A percentile compares a stretch with the other conserved stretches of the same genome.
Conservation (phyloP, 306 rosid genomes). For the Vigna nakashimae region DNA sequence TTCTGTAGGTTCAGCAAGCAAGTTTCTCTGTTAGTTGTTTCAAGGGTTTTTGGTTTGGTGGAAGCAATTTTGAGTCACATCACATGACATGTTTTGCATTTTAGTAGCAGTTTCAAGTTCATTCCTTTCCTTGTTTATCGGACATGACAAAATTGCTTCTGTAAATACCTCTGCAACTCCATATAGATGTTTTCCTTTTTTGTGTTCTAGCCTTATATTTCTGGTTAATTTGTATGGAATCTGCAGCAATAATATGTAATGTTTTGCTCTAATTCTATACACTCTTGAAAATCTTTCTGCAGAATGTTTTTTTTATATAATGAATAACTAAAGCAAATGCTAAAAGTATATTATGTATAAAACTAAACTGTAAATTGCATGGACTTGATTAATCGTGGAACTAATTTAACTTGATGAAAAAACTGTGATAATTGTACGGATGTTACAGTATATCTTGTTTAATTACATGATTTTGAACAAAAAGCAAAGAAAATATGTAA, state of each 20-base stretch:
- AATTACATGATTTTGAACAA: too few species aligned
- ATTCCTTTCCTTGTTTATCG: neutral
- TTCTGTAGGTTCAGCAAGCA: slow-evolving; percentile 61
- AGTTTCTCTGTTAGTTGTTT: slow-evolving; percentile 9
- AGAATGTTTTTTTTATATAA: neutral
- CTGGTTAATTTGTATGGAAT: slow-evolving; percentile 40
- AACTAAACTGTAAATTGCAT: too few species aligned
- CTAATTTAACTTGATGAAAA: too few species aligned
- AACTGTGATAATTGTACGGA: too few species aligned
- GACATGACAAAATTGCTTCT: neutral
- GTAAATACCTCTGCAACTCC: slow-evolving; percentile 32
- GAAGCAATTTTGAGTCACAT: slow-evolving; percentile 34
- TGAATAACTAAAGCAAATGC: neutral
- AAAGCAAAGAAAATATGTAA: too few species aligned
- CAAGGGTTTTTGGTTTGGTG: slow-evolving; percentile 24
- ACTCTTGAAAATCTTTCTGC: too few species aligned
- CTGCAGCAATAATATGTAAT: slow-evolving; percentile 14
- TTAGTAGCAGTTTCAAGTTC: slow-evolving; percentile 8
- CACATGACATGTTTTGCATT: slow-evolving; percentile 28
- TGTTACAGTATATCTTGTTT: neutral
- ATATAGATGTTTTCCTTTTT: neutral
- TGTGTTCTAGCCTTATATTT: neutral
- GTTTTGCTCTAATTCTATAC: neutral
- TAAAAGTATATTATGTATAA: too few species aligned
- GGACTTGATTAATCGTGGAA: too few species aligned